Evolutionary conservation across 1,284 basidiomycete species (phyloP).

Genomic region (Vanrija sp.): DNA sequence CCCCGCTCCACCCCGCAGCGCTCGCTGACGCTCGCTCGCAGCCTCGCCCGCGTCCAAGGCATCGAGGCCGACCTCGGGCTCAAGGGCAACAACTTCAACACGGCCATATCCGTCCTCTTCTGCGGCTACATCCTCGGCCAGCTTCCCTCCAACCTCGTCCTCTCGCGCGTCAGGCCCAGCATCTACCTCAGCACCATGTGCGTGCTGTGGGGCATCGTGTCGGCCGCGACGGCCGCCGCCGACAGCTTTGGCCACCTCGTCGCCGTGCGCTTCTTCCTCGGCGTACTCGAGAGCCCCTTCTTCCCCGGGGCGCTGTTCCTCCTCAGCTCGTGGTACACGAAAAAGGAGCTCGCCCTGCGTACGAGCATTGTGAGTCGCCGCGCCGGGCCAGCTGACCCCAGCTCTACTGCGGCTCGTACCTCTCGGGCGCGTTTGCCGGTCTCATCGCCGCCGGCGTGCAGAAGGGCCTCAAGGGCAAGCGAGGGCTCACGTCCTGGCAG

Average conservation of each 20-base stretch:
- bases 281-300: slow-evolving; percentile 29
- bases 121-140: slow-evolving; percentile 43
- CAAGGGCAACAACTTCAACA: slow-evolving; percentile 30
- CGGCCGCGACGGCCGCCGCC: slow-evolving; percentile 10
- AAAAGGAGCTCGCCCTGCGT: slow-evolving; percentile 17
- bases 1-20: neutral
- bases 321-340: slow-evolving; percentile 25
- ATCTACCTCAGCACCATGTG: slow-evolving; percentile 19
- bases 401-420: slow-evolving; percentile 26
- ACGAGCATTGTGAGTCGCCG: neutral
- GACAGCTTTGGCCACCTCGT: slow-evolving; percentile 14
- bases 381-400: neutral
- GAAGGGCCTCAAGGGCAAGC: slow-evolving; percentile 13
- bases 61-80: slow-evolving; percentile 34
- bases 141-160: slow-evolving; percentile 38
- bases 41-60: slow-evolving; percentile 16
- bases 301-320: slow-evolving; percentile 28
- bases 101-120: slow-evolving; percentile 43
- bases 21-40: neutral
- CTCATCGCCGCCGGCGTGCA: slow-evolving; percentile 31
- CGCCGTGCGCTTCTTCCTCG: slow-evolving; percentile 34
- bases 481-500: slow-evolving; percentile 13
- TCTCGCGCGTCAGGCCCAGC: slow-evolving; percentile 8
- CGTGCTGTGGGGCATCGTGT: slow-evolving; percentile 14
- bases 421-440: slow-evolving; percentile 31